Evolutionary conservation across 139 green algal genomes (phyloP), one percentile per base, ranked within the genome.

Genomic region (Chlorella sorokiniana): DNA sequence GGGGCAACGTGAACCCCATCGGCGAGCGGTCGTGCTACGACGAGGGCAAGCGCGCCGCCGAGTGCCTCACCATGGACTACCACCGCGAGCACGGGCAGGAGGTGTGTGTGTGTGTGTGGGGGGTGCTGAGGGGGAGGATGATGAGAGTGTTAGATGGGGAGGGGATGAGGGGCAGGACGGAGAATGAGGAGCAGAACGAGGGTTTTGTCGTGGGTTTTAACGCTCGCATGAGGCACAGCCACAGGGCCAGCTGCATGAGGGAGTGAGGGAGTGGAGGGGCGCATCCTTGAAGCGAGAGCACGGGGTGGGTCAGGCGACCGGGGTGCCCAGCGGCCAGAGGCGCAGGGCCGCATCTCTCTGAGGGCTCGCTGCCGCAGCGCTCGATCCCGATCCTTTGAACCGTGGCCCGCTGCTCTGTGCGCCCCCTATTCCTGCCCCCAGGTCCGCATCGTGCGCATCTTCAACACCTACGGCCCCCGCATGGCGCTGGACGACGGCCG

Each of bases 1-100:
- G 97, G 96, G 97, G 97, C 76, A 99, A 99, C 83, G 97, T 99
- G 33, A 99, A 99, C 89, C 91, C 90, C 69, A 99, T 99, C 78
- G 97, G 95, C 62, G 96, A 99, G 90, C 91, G 97, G 56, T 94
- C 56, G 27, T 99, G 97, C 89, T 99, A 99, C 75, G 97, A 99
- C 76, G 97, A 99, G 86, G 95, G 97, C 76, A 99, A 99, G 89
- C 91, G 97, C 48, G 94, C 96, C n/a, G 97, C 96, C 25, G 97
- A 99, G 91, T 98, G 92, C 14, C 86, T 99, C 45, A 92, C 91
- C 20, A 98, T 99, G 89, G 96, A 99, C 88, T 99, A 99, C 91
- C 82, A 96, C 82, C 87, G 96, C 25, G 94, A 98, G 88, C 95
- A 99, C 82, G 81, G 77, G 74, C 70, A 94, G 37, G 92, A 94